Evolutionary conservation across 257 asterid species (phyloP), one percentile per base, ranked within the genome.

Genomic region (Solanum dulcamara): DNA sequence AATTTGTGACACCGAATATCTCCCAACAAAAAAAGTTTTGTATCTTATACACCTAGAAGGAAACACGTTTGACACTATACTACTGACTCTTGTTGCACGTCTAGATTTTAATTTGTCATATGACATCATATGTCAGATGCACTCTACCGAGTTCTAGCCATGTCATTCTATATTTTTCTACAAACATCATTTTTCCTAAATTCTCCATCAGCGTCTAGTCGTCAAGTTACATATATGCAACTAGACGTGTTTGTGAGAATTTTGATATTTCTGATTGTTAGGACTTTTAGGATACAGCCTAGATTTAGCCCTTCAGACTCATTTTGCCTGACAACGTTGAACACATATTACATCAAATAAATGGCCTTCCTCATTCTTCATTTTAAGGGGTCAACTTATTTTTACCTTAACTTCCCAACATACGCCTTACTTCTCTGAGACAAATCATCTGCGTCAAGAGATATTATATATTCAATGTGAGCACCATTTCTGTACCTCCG

Each of bases 391-490:
- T 60, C 53, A 84, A 85, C 72, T 30, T 62, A 81, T 38, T 57
- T 88, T 71, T 72, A 96, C 99, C 99, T 96, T 88, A 96, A 86
- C 89, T 96, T 96, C 88, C 99, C 99, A 59, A 95, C 97, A 84
- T 95, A 96, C 10, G 98, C 95, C 87, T 93, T 94, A 90, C 98
- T 94, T 89, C 94, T 96, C 90, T 92, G 98, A 87, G 98, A 96
- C 57, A 93, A 87, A 87, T 94, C 98, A 42, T 92, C 88, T 33
- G 97, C 96, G 83, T 96, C 97, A 84, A 96, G 91, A 48, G 99
- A 93, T 51, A 96, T 91, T 85, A 96, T 88, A 84, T 95, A 96
- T 88, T 96, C 99, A 0, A 90, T 92, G 89, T 91, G 95, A 71
- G 98, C 91, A 38, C 98, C 98, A 84, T 84, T 93, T 89, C 98